Base-by-base conservation (phyloP, 2,329 filamentous ascomycete genomes). In the Sphaceloma murrayae region DNA sequence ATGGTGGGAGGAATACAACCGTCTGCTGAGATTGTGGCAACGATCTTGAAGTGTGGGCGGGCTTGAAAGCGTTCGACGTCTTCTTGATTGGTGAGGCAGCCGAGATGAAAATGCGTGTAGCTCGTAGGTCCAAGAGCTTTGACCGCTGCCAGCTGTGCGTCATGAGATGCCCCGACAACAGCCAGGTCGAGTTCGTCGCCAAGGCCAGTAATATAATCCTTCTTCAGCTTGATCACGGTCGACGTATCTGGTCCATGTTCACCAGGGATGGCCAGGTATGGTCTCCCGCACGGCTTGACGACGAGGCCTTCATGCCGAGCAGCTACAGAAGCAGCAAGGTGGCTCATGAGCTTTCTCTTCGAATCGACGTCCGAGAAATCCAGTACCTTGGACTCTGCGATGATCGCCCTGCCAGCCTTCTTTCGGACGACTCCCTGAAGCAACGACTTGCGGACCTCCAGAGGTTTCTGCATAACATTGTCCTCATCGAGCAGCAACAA, bases 151-250 rank as follows among this genome's bases (percentile, higher is more conserved):
- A 77, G 74, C 39, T 70, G 66, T 2, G 80, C 65, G 51, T 86
- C 75, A 53, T 82, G 87, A 13, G 77, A 76, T 4, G 77, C 87
- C 0, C 85, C 87, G 2, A 94, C 67, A 1, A 89, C 71, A 2
- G 82, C 80, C 56, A 94, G 84, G 58, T 94, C 88, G 7, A 83
- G 83, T 21, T 86, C 77, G 48, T 93, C 87, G 1, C 86, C 85
- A 57, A 89, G 76, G 2, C 77, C 77, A 18, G 73, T 70, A 27
- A 94, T 74, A 54, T 93, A 94, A 55, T 91, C 85, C 55, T 86
- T 86, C 61, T 94, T 94, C 31, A 94, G 62, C 62, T 94, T 94
- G 55, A 94, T 84, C 58, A 78, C 43, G 10, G 26, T 31, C 18
- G 45, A 39, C n/a, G 11, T 13, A 21, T 42, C 45, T 4, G n/a